Base-by-base conservation (phyloP, 495 filamentous ascomycete genomes). In the Podospora pseudopauciseta region DNA sequence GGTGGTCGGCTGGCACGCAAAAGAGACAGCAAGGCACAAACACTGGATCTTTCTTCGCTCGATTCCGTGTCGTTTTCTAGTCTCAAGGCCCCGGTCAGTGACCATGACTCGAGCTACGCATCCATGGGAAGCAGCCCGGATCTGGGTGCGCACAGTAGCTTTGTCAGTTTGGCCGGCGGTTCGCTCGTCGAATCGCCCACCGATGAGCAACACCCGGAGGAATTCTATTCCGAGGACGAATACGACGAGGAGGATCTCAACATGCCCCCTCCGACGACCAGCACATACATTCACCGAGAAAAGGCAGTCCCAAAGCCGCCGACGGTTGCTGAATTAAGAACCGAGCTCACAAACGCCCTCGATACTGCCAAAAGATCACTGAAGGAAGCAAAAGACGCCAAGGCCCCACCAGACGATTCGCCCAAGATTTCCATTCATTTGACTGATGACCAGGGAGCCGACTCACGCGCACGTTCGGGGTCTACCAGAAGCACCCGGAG, bases 241-340 rank as follows among this genome's bases (percentile, higher is more conserved):
- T 86, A 86, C 49, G 83, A 87, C 1, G 86, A 89, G 69, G 79
- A 84, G 19, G 87, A 90, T 19, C 81, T 85, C 28, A 81, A 87
- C 54, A 94, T 99, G 89, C 88, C 97, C 16, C 95, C 95, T 5
- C 95, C 95, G 3, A 99, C 95, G 0, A 93, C 93, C 9, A 97
- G 93, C 81, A 98, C 96, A 7, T 99, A 98, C 78, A 95, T 90
- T 70, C 89, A 93, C 71, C 90, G 91, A 71, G 89, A 91, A 39
- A 94, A 93, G 69, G 89, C 90, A 62, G 84, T 97, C 39, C 88
- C 91, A n/a, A 94, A 90, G 4, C 92, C 94, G 20, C 96, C 95
- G 49, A 89, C 94, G 63, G 83, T 93, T 55, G 81, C 88, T 23
- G 88, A 93, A 65, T 80, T 98, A 32, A 88, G 93, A 62, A 82